Percentiles rank a stretch among this genome's conserved stretches.
Conservation (phyloP, 2,329 filamentous ascomycete genomes). For the Talaromyces sp. region DNA sequence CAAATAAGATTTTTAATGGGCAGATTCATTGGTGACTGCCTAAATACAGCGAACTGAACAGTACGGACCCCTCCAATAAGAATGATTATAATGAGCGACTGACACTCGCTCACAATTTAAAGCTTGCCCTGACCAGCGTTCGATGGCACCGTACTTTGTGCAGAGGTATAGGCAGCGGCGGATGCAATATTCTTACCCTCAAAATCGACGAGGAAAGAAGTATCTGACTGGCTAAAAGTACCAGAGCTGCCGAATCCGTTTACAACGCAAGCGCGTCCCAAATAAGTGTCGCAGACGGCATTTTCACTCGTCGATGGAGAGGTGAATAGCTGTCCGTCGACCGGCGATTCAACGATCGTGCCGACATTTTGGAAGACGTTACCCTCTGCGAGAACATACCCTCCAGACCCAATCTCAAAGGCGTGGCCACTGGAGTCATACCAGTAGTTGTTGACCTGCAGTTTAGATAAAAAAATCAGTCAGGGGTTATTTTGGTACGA, state of each 20-base stretch:
- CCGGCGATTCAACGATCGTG: conserved; percentile 33
- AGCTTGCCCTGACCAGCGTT: conserved; percentile 45
- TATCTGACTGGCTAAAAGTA: conserved; percentile 36
- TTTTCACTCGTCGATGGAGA: conserved; percentile 29
- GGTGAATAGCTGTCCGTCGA: conserved; percentile 37
- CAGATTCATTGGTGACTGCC: background rate
- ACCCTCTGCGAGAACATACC: conserved; percentile 49
- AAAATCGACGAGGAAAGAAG: conserved; percentile 47
- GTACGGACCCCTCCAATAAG: background rate
- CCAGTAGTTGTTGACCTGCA: conserved; percentile 9
- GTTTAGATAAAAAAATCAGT: background rate
- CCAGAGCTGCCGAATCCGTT: conserved; percentile 43
- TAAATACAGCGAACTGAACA: background rate
- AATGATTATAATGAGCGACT: background rate
- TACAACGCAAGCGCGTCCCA: conserved; percentile 47
- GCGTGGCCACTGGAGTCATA: conserved; percentile 7
- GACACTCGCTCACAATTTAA: background rate
- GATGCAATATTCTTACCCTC: conserved; percentile 48
- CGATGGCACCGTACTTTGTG: conserved; percentile 31
- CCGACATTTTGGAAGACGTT: conserved; percentile 53
- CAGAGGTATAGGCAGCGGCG: conserved; percentile 31
- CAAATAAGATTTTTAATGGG: background rate
- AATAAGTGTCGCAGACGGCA: conserved; percentile 36
- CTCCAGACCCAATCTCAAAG: conserved; percentile 30
- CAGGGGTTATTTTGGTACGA: background rate